Evolutionary conservation across 441 rosid genomes (phyloP), one percentile per base, ranked within the genome.

Genomic region (Melastoma candidum): DNA sequence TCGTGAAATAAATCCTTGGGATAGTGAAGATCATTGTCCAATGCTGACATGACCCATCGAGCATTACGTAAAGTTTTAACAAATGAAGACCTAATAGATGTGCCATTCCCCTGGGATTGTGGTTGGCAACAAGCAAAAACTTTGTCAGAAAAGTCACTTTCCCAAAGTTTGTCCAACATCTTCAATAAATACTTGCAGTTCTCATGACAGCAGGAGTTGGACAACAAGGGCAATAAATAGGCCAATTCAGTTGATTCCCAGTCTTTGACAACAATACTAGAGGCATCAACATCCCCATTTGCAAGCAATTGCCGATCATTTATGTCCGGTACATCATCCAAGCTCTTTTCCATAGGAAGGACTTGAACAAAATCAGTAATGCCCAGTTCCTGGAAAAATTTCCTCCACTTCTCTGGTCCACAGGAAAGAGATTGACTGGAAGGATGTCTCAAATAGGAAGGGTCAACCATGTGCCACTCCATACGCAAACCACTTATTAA

Each of bases 221-320:
- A 73, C 72, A 87, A 68, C 44, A 57, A 41, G 17, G 82, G 74
- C 60, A 93, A 69, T 45, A 93, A 65, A 52, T 70, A 66, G 54
- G 61, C 79, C 62, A 89, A 69, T 71, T 93, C 99, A 48, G 50
- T 54, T 53, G 99, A 89, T 68, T 80, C 96, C 99, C 99, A 93
- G 73, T 93, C 99, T 74, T 58, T 80, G 46, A 62, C 84, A 64
- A 66, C 49, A 64, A 68, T 69, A 46, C 70, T 78, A 1, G 73
- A 66, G 47, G 78, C 64, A 56, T 77, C 46, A 52, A 69, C 62
- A 46, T 65, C 70, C 50, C 53, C 36, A 62, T 71, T 74, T 59
- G 64, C 57, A 32, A 44, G 61, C 54, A 72, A 60, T 57, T 63
- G 36, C 55, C 62, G 67, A 53, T 60, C 59, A 56, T 46, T 50